These are phyloP conservation scores for Kwoniella sp. DNA, from an alignment of 768 basidiomycete species.

Conservation along the genomic window DNA sequence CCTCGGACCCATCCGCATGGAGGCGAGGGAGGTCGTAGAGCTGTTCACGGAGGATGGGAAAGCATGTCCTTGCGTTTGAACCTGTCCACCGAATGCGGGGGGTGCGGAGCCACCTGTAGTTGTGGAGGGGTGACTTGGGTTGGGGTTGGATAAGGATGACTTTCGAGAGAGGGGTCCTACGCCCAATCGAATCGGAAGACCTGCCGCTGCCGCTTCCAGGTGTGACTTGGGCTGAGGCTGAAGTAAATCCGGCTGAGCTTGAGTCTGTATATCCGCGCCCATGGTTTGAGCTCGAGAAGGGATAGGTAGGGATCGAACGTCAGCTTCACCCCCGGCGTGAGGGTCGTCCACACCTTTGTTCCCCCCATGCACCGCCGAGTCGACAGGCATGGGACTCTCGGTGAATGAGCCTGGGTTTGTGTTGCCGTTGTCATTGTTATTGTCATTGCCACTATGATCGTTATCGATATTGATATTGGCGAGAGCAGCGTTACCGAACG, in stretches of 20 bases:
- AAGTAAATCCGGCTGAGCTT: background rate
- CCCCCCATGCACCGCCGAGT: background rate
- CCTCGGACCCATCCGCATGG: constrained; percentile 11
- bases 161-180: background rate
- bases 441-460: background rate
- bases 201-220: background rate
- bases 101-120: background rate
- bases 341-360: background rate
- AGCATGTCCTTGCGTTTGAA: no score
- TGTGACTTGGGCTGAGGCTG: background rate
- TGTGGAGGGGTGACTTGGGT: no score
- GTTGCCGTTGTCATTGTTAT: background rate
- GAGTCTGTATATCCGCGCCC: background rate
- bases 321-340: no score
- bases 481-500: background rate
- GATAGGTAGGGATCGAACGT: background rate
- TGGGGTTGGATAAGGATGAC: background rate
- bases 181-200: background rate
- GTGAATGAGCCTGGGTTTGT: background rate
- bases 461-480: background rate
- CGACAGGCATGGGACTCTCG: background rate
- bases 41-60: constrained; percentile 12
- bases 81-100: background rate
- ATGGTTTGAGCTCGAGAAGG: background rate
- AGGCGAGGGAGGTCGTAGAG: constrained; percentile 4